Base-by-base conservation (phyloP, 805 yeast genomes). In the Candida broadrunensis region DNA sequence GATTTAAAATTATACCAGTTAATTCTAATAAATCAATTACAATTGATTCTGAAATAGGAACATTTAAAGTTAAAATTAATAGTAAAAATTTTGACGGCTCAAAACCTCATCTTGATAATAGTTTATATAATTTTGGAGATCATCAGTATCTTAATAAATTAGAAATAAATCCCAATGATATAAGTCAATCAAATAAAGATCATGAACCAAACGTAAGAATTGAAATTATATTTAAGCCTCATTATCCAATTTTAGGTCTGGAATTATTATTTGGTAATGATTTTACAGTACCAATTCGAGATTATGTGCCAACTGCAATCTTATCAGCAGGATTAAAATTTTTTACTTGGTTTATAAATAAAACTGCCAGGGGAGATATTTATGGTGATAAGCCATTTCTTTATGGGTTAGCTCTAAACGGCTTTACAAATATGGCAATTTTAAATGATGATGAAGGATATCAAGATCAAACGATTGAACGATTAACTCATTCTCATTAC, bases 191-290 rank as follows among this genome's bases (percentile, higher is more conserved):
- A 13, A 26, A 35, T 8, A 48, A 52, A 11, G 35, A 38, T 3
- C 33, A 36, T 5, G 25, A 38, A 12, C 63, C 70, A 17, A 70
- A 68, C 41, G 47, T 70, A 16, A 48, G 66, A 14, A 48, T 70
- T 14, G 49, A 58, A 14, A 54, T 68, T n/a, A 56, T 59, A 27
- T 68, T 77, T 44, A 61, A 51, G 9, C 84, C 83, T 33, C 61
- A 51, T 9, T 41, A 44, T 3, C 65, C 63, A 16, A 60, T 81
- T n/a, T 52, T 50, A 15, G 86, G 85, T 2, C 66, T 74, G 32
- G 69, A 72, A n/a, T 59, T 83, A 31, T 43, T 78, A n/a, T 83
- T 79, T 61, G 89, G 89, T 1, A 83, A 83, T 53, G 88, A 83
- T 51, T 80, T 81, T 54, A 77, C 72, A 8, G 54, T 65, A n/a